phyloP scores from a whole-genome alignment of 192 early-diverging fungal species.

The Haplosporangium gracile region DNA sequence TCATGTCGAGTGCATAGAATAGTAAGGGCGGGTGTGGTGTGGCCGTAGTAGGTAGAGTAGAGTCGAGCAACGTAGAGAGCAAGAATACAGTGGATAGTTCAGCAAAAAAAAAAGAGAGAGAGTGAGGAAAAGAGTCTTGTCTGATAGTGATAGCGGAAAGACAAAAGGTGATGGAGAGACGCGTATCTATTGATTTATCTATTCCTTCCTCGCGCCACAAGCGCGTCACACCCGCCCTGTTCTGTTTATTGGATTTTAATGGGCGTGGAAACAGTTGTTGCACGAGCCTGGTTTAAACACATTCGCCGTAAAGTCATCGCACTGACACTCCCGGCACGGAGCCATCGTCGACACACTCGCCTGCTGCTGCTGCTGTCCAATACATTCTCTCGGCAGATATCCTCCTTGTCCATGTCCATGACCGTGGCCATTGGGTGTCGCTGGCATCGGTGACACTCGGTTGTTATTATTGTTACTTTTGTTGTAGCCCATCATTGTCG shows the following conservation, averaged over 20 bases:
- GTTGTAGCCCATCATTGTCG: conserved; percentile 19
- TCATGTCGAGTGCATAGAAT: too few relatives aligned
- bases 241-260: conserved; percentile 50
- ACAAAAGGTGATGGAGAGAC: not conserved
- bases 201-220: not conserved
- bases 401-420: conserved; percentile 23
- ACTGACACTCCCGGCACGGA: conserved; percentile 71
- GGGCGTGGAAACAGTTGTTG: conserved; percentile 85
- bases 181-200: not conserved
- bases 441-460: not conserved
- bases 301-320: conserved; percentile 78
- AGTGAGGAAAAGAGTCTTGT: not conserved
- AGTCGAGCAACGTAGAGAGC: too few relatives aligned
- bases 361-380: not conserved
- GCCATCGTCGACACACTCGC: not conserved
- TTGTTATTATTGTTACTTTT: too few relatives aligned
- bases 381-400: conserved; percentile 31
- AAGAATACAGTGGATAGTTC: too few relatives aligned
- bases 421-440: not conserved
- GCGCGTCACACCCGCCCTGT: not conserved
- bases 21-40: too few relatives aligned
- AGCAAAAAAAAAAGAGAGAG: not conserved
- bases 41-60: too few relatives aligned
- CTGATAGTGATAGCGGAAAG: too few relatives aligned
- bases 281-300: conserved; percentile 79